Base-by-base conservation (phyloP, 768 basidiomycete species). In the Gautieria morchelliformis region DNA sequence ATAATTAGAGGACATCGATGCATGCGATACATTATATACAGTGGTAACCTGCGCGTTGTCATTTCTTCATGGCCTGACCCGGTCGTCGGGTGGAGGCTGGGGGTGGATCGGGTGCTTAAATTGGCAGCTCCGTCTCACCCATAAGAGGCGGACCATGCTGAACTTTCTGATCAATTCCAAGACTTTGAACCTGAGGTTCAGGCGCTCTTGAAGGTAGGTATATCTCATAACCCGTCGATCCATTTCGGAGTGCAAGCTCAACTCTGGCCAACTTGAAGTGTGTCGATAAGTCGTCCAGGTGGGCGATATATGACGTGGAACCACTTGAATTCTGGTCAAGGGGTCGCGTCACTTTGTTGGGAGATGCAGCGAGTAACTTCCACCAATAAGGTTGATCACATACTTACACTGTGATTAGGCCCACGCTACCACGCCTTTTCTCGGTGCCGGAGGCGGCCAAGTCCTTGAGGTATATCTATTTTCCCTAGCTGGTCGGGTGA, bases 151-250 rank as follows among this genome's bases (percentile, higher is more conserved):
- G 42, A 50, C 20, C 33, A 68, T 56, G 64, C 72, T 19, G 79
- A 84, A 53, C 65, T 85, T 39, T 52, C 70, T 5, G 63, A 61
- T 9, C 66, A 72, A 27, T 86, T 81, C 61, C 65, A 67, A 32
- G 63, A 69, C 33, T 83, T 85, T 75, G 84, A 86, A 66, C 72
- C 78, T 2, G 84, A 86, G 35, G 79, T 80, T 5, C 75, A 78
- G 62, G 72, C 74, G 0, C 65, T 88, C 0, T 63, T 87, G n/a
- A 69, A 79, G 68, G 85, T 82, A 53, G 60, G 71, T 66, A 20
- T 20, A 11, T 27, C 27, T 27, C 27, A 27, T 27, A 27, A 27
- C 27, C 5, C 27, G 5, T 27, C 3, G 27, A 27, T 27, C 27
- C 2, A 5, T 27, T 27, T 27, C 5, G 27, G 27, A 27, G 27